These are phyloP conservation scores for Pseudoneurospora amorphoporcata DNA, from an alignment of 495 filamentous ascomycete genomes.

Conservation along the genomic window DNA sequence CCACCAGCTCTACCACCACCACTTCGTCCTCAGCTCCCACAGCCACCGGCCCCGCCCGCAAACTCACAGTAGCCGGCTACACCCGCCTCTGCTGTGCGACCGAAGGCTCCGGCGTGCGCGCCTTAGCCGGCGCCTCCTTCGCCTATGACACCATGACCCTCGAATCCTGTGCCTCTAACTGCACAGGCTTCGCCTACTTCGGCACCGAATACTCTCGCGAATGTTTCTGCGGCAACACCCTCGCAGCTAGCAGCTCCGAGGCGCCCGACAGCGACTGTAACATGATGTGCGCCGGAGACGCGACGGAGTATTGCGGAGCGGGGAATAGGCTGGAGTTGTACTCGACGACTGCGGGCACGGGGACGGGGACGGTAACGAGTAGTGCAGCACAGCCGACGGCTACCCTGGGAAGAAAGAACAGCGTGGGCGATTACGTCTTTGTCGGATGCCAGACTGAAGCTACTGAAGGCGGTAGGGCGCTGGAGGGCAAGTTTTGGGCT, in stretches of 20 bases:
- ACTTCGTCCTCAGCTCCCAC: constrained; percentile 20
- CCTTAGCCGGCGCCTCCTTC: constrained; percentile 25
- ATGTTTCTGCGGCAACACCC: constrained; percentile 43
- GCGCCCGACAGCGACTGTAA: constrained; percentile 36
- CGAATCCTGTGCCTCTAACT: constrained; percentile 36
- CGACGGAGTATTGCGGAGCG: constrained; percentile 34
- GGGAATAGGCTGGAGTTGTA: constrained; percentile 37
- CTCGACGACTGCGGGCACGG: constrained; percentile 21
- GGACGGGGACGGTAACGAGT: constrained; percentile 19
- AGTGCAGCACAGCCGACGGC: constrained; percentile 23
- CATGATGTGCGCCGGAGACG: constrained; percentile 39
- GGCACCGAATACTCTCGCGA: constrained; percentile 41
- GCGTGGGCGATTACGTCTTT: constrained; percentile 26
- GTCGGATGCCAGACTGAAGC: constrained; percentile 39
- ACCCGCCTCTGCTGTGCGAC: constrained; percentile 35
- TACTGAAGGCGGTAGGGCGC: constrained; percentile 16
- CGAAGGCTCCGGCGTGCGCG: constrained; percentile 32
- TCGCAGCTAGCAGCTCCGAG: constrained; percentile 28
- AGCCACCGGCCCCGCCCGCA: constrained; percentile 13
- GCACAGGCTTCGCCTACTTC: constrained; percentile 36
- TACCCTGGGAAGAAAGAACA: constrained; percentile 21
- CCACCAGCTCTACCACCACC: not conserved
- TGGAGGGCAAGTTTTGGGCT: constrained; percentile 11
- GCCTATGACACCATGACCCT: constrained; percentile 42
- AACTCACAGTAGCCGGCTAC: constrained; percentile 30